Evolutionary conservation across 768 basidiomycete genomes (phyloP).

Genomic region (Candolleomyces aberdarensis): DNA sequence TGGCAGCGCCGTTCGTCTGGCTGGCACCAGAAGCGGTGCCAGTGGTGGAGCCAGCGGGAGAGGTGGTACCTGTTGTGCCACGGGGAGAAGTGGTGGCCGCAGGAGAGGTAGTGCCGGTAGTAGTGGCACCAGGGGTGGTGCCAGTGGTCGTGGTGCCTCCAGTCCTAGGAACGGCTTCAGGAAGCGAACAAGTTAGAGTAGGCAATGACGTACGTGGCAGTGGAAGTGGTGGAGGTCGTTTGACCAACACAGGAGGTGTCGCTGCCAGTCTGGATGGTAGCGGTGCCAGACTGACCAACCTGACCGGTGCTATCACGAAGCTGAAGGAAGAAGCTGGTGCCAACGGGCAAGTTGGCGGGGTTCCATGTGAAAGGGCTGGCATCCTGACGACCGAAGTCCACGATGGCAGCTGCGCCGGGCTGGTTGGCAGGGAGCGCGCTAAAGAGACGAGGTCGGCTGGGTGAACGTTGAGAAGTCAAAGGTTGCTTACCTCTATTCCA

Average conservation of each 20-base stretch:
- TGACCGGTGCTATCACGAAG: constrained; percentile 21
- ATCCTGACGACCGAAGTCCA: constrained; percentile 18
- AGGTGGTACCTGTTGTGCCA: neutral
- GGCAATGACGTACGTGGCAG: neutral
- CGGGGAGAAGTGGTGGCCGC: neutral
- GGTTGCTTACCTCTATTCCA: constrained; percentile 14
- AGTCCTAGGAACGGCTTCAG: neutral
- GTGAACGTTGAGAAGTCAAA: neutral
- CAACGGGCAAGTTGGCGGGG: constrained; percentile 20
- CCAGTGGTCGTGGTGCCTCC: neutral
- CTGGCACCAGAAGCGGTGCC: constrained; percentile 12
- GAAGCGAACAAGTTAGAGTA: neutral
- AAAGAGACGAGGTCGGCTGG: neutral
- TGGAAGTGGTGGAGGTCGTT: neutral
- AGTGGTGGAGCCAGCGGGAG: neutral
- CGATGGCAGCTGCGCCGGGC: constrained; percentile 18
- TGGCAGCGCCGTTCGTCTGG: constrained; percentile 7
- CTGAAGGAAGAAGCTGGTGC: constrained; percentile 20
- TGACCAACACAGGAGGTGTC: constrained; percentile 20
- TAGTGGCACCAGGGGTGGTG: neutral
- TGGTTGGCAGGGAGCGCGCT: constrained; percentile 25
- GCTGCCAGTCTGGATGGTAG: constrained; percentile 18
- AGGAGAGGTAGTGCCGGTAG: constrained; percentile 3
- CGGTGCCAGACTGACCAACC: constrained; percentile 23
- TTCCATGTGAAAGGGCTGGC: constrained; percentile 23